A percentile compares a stretch with the other conserved stretches of the same genome.
Conservation (phyloP, 2,329 filamentous ascomycete species). For the Akanthomyces uredinophilus region DNA sequence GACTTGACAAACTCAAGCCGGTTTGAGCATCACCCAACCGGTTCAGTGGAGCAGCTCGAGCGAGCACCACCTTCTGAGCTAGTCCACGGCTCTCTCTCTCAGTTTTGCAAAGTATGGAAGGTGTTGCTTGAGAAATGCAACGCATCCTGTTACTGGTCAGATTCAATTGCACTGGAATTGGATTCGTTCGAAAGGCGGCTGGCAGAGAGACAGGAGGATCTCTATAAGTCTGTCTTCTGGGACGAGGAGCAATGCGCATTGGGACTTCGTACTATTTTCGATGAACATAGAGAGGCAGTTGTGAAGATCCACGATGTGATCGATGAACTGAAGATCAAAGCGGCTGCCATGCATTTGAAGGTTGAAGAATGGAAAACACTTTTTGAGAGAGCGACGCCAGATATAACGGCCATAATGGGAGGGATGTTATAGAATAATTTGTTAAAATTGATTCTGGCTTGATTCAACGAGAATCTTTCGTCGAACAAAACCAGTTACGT, state of each 20-base stretch:
- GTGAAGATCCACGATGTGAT: not conserved
- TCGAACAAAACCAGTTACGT: too few species aligned
- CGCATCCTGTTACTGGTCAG: not conserved
- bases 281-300: not conserved
- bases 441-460: too few species aligned
- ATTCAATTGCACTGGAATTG: not conserved
- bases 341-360: not conserved
- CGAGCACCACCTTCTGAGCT: not conserved
- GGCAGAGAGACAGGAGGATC: not conserved
- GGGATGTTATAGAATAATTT: not conserved
- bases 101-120: not conserved
- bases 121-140: not conserved
- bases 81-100: not conserved
- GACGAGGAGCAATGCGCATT: not conserved
- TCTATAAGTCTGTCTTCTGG: not conserved
- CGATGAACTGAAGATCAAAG: not conserved
- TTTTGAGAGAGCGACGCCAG: not conserved
- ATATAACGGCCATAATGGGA: not conserved
- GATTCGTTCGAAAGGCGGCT: not conserved
- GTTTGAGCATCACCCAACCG: not conserved
- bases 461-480: too few species aligned
- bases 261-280: not conserved
- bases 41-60: not conserved
- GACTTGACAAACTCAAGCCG: constrained; percentile 7
- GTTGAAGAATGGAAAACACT: not conserved